Conservation (phyloP, 139 green algal species). For the Trebouxia sp. region DNA sequence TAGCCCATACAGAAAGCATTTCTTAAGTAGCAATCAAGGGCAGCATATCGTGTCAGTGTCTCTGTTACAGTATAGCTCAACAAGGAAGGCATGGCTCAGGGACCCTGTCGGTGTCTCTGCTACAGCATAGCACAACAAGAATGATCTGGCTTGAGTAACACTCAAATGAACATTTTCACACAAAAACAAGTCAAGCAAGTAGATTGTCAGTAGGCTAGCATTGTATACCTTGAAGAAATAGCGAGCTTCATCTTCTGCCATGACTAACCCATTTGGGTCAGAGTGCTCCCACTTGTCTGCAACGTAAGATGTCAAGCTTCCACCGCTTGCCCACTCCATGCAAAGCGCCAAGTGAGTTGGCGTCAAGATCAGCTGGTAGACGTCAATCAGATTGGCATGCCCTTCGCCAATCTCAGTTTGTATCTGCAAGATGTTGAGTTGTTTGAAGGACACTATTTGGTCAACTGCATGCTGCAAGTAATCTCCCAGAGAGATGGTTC, state of each 20-base stretch:
- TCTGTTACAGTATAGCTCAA: no score
- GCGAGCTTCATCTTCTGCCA: constrained; percentile 40
- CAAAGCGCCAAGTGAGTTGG: constrained; percentile 52
- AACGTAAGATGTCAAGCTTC: constrained; percentile 31
- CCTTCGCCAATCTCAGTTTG: constrained; percentile 31
- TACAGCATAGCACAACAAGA: no score
- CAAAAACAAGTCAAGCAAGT: no score
- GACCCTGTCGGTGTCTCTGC: no score
- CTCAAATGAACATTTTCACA: no score
- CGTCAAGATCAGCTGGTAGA: constrained; percentile 50
- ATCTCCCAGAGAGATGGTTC: no score
- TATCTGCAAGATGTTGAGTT: background rate
- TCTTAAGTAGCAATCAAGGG: background rate
- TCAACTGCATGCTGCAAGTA: background rate
- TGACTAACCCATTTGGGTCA: constrained; percentile 4
- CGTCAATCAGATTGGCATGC: constrained; percentile 36
- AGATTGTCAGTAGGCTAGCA: background rate
- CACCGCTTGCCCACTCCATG: constrained; percentile 46
- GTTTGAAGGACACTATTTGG: no score
- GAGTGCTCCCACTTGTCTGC: background rate
- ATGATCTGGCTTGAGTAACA: no score
- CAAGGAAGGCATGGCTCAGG: no score
- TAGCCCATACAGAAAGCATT: no score
- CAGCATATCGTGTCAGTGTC: background rate
- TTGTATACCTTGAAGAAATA: constrained; percentile 45